Percentiles rank a stretch among this genome's conserved stretches.
phyloP scores from a whole-genome alignment of 2,329 filamentous ascomycete species.

The Arthrobotrys pseudoclavata region DNA sequence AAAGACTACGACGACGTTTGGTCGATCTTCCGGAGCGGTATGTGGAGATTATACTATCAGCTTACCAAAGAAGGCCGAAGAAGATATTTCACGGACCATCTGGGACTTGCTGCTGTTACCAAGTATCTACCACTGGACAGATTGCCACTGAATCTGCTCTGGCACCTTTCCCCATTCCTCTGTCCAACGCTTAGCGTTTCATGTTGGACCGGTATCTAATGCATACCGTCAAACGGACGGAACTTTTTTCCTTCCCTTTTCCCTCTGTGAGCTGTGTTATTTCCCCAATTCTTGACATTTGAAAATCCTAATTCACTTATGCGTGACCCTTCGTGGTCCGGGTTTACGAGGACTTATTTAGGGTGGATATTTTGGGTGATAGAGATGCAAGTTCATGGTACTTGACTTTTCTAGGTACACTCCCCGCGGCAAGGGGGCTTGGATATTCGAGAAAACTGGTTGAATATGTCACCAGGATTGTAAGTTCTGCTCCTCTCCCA shows the following conservation, averaged over 20 bases:
- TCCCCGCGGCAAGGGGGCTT: conserved; percentile 76
- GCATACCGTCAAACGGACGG: conserved; percentile 49
- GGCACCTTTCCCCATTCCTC: conserved; percentile 47
- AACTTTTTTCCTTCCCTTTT: neutral
- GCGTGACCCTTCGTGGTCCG: conserved; percentile 56
- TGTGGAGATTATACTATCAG: conserved; percentile 82
- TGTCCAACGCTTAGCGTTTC: conserved; percentile 61
- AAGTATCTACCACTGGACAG: conserved; percentile 69
- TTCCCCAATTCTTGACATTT: conserved; percentile 56
- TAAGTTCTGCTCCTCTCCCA: conserved; percentile 65
- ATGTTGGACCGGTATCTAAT: conserved; percentile 61
- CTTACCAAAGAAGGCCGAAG: conserved; percentile 78
- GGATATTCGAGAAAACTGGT: conserved; percentile 81
- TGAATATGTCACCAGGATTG: conserved; percentile 76
- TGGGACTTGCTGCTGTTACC: conserved; percentile 79
- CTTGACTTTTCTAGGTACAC: conserved; percentile 85
- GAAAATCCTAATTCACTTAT: conserved; percentile 61
- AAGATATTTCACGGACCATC: conserved; percentile 82
- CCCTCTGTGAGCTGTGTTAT: conserved; percentile 56
- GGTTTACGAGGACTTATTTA: conserved; percentile 56
- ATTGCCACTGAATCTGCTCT: conserved; percentile 61
- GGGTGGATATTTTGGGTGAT: conserved; percentile 73
- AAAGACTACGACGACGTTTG: conserved; percentile 79
- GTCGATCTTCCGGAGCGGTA: conserved; percentile 79
- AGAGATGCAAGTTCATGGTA: conserved; percentile 80